These are phyloP conservation scores for Xylaria sp. DNA, from an alignment of 2,329 filamentous ascomycete species.

Conservation along the genomic window DNA sequence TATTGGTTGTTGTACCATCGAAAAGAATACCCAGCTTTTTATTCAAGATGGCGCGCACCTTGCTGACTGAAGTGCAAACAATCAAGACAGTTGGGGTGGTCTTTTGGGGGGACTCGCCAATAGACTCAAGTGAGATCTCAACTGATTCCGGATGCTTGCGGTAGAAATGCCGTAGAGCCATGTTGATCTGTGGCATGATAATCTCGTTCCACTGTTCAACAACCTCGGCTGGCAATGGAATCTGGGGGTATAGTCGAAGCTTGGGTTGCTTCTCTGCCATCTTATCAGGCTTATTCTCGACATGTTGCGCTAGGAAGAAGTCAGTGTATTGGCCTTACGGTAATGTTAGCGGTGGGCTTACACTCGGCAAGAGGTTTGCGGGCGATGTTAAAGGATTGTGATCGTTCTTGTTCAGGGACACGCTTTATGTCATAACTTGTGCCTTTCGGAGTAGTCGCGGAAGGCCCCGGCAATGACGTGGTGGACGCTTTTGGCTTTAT, in stretches of 20 bases:
- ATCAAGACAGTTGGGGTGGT: slow-evolving; percentile 76
- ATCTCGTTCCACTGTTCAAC: slow-evolving; percentile 74
- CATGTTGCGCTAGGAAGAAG: slow-evolving; percentile 18
- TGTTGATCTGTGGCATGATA: slow-evolving; percentile 75
- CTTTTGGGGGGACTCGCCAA: slow-evolving; percentile 70
- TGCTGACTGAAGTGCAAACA: slow-evolving; percentile 75
- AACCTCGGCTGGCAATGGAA: slow-evolving; percentile 62
- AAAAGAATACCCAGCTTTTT: slow-evolving; percentile 70
- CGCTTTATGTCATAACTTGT: slow-evolving; percentile 22
- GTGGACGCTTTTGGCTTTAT: slow-evolving; percentile 7
- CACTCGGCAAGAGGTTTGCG: slow-evolving; percentile 23
- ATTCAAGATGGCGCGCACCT: slow-evolving; percentile 73
- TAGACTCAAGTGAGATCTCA: slow-evolving; percentile 76
- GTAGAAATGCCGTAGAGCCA: slow-evolving; percentile 72
- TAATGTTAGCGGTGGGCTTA: slow-evolving; percentile 18
- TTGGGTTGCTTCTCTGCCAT: slow-evolving; percentile 46
- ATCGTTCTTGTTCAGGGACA: slow-evolving; percentile 12
- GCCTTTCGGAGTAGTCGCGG: slow-evolving; percentile 5
- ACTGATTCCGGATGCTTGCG: slow-evolving; percentile 76
- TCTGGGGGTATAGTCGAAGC: slow-evolving; percentile 64
- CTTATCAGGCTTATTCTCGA: slow-evolving; percentile 24
- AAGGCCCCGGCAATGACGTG: slow-evolving; percentile 29
- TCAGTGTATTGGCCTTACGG: slow-evolving; percentile 23
- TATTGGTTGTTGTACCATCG: slow-evolving; percentile 61
- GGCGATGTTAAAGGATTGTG: slow-evolving; percentile 9